Percentiles rank a stretch among this genome's conserved stretches.
Evolutionary conservation across 345 rosid species (phyloP).

Genomic region (Eucalyptus curtisii): DNA sequence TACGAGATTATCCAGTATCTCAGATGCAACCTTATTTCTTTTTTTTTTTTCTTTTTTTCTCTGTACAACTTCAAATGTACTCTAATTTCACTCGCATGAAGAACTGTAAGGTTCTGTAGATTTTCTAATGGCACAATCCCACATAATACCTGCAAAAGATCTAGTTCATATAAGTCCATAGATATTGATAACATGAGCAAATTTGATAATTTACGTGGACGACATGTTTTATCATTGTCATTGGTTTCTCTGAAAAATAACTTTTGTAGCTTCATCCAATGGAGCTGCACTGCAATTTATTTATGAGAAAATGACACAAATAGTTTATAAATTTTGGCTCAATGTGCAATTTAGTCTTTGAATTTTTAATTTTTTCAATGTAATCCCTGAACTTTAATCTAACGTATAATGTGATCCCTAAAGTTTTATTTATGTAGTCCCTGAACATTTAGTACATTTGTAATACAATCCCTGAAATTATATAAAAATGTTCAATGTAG

Average conservation of each 20-base stretch:
- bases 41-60: not conserved
- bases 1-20: not conserved
- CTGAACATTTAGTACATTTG: rapidly evolving
- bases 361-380: too few species aligned
- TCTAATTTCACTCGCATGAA: not conserved
- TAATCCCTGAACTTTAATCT: rapidly evolving
- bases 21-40: not conserved
- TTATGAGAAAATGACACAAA: too few species aligned
- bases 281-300: not conserved
- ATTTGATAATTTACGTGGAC: not conserved
- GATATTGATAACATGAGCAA: not conserved
- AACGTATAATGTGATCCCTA: too few species aligned
- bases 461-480: too few species aligned
- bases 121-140: not conserved
- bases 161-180: not conserved
- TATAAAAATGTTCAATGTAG: too few species aligned
- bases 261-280: not conserved
- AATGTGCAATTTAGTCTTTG: too few species aligned
- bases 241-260: not conserved
- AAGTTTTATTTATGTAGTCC: too few species aligned
- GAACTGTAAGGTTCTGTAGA: not conserved
- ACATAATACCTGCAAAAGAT: not conserved
- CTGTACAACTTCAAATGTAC: not conserved
- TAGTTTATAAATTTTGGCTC: too few species aligned
- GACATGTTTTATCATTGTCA: not conserved